Conservation (phyloP, 768 basidiomycete genomes). For the Kwoniella sp. region DNA sequence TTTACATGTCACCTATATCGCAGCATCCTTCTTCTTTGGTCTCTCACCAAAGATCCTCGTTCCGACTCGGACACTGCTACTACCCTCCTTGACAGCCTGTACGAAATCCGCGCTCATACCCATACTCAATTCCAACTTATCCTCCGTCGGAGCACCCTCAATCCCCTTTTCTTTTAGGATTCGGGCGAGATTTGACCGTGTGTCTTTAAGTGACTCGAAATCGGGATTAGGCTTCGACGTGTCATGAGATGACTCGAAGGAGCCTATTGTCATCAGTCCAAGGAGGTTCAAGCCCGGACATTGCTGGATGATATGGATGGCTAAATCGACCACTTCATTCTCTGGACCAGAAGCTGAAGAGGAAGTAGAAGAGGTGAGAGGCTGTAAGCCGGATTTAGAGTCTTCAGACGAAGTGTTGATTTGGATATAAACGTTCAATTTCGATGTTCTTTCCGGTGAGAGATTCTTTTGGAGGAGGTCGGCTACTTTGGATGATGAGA, state of each 20-base stretch:
- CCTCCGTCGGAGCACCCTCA: slow-evolving; percentile 26
- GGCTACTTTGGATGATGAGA: slow-evolving; percentile 79
- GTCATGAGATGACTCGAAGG: slow-evolving; percentile 69
- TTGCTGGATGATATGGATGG: slow-evolving; percentile 66
- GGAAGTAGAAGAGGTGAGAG: slow-evolving; percentile 57
- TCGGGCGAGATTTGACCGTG: slow-evolving; percentile 62
- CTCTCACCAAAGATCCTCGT: slow-evolving; percentile 84
- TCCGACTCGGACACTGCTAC: slow-evolving; percentile 86
- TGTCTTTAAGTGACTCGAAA: slow-evolving; percentile 70
- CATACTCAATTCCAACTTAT: slow-evolving; percentile 63
- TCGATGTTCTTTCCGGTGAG: slow-evolving; percentile 59
- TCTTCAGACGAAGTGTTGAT: slow-evolving; percentile 95
- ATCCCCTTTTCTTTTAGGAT: slow-evolving; percentile 29
- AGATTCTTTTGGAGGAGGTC: slow-evolving; percentile 75
- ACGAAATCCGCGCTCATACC: slow-evolving; percentile 97
- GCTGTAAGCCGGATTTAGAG: slow-evolving; percentile 79
- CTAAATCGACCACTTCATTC: slow-evolving; percentile 66
- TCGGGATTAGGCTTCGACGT: slow-evolving; percentile 66
- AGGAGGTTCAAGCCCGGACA: slow-evolving; percentile 77
- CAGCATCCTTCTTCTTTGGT: slow-evolving; percentile 59
- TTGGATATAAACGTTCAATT: slow-evolving; percentile 82
- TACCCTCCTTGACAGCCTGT: slow-evolving; percentile 77
- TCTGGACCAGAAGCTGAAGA: not conserved
- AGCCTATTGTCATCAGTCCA: slow-evolving; percentile 97
- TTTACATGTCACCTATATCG: not conserved